These are phyloP conservation scores for Myotisia sp. DNA, from an alignment of 2,329 filamentous ascomycete species.

Conservation along the genomic window DNA sequence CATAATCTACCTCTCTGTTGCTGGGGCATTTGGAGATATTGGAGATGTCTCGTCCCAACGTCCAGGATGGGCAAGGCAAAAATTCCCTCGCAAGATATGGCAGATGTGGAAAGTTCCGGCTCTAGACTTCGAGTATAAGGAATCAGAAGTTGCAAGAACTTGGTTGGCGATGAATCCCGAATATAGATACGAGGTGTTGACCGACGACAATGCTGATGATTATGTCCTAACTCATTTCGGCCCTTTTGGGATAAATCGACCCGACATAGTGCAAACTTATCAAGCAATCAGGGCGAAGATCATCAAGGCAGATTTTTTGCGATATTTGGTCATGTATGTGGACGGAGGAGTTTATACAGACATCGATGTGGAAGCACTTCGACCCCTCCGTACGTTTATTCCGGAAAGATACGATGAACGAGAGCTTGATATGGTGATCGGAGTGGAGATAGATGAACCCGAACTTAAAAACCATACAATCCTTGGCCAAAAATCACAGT, in stretches of 20 bases:
- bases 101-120: conserved; percentile 62
- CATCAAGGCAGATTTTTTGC: conserved; percentile 51
- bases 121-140: conserved; percentile 50
- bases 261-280: conserved; percentile 51
- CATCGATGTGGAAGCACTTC: conserved; percentile 45
- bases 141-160: conserved; percentile 45
- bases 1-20: conserved; percentile 36
- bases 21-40: conserved; percentile 23
- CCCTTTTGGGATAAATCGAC: conserved; percentile 48
- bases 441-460: conserved; percentile 57
- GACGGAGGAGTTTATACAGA: conserved; percentile 49
- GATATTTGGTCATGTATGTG: conserved; percentile 54
- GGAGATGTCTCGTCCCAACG: conserved; percentile 6
- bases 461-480: conserved; percentile 50
- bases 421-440: conserved; percentile 58
- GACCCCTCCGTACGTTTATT: conserved; percentile 44
- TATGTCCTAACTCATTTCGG: conserved; percentile 59
- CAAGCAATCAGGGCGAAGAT: conserved; percentile 47
- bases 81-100: conserved; percentile 58
- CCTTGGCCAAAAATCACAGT: conserved; percentile 52
- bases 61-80: conserved; percentile 15
- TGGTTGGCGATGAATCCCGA: conserved; percentile 54
- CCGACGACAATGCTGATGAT: conserved; percentile 51
- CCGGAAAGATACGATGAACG: conserved; percentile 47
- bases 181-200: conserved; percentile 55